Evolutionary conservation across 805 yeast species (phyloP).

Genomic region (Saccharomycopsis oosterbeekiorum): DNA sequence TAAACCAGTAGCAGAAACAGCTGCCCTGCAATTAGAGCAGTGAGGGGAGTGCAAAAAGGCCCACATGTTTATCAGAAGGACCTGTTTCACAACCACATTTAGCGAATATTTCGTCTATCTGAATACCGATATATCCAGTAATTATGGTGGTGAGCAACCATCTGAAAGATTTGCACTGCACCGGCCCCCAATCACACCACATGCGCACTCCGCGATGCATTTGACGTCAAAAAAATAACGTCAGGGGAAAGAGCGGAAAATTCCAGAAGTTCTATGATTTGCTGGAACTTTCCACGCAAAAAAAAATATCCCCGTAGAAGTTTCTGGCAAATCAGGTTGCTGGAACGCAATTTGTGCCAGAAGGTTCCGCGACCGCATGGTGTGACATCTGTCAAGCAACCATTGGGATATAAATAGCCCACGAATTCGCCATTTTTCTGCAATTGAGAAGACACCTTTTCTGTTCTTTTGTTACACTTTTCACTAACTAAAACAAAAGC

Average conservation of each 20-base stretch:
- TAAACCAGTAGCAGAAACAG: too few relatives aligned
- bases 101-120: too few relatives aligned
- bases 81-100: too few relatives aligned
- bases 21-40: too few relatives aligned
- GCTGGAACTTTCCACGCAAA: background rate
- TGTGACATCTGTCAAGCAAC: background rate
- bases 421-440: background rate
- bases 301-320: background rate
- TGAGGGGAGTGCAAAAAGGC: too few relatives aligned
- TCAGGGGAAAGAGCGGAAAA: background rate
- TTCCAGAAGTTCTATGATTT: background rate
- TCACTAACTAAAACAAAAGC: background rate
- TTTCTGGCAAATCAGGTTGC: slow-evolving; percentile 1
- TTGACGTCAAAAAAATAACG: background rate
- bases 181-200: background rate
- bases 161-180: too few relatives aligned
- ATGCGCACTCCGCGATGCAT: too few relatives aligned
- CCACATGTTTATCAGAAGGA: too few relatives aligned
- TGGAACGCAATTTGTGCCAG: background rate
- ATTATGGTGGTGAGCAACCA: too few relatives aligned
- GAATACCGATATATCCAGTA: too few relatives aligned
- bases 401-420: background rate
- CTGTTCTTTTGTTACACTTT: background rate
- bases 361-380: background rate
- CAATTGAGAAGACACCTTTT: background rate